A percentile compares a stretch with the other conserved stretches of the same genome.
phyloP scores from a whole-genome alignment of 2,329 filamentous ascomycete species.

The Fusarium chlamydosporum region DNA sequence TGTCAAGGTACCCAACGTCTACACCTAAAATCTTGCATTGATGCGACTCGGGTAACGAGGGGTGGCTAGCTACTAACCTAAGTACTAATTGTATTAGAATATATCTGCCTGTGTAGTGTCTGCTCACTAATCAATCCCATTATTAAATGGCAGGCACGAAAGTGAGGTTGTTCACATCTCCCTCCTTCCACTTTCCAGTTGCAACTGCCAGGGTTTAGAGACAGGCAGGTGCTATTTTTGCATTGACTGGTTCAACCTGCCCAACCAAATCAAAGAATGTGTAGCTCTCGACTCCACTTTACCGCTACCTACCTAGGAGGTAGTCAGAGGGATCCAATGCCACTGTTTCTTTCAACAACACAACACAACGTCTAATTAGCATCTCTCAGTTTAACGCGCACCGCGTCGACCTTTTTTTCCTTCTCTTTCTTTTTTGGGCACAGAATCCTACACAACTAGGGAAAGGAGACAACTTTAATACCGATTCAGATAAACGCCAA shows the following conservation, averaged over 20 bases:
- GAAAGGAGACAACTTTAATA: constrained; percentile 1
- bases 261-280: constrained; percentile 3
- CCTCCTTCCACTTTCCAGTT: background rate
- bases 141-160: background rate
- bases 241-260: background rate
- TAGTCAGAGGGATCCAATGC: constrained; percentile 1
- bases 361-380: constrained; percentile 11
- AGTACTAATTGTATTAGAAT: too few relatives aligned
- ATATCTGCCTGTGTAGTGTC: background rate
- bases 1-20: background rate
- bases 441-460: constrained; percentile 5
- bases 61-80: too few relatives aligned
- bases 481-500: constrained; percentile 1
- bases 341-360: constrained; percentile 34
- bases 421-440: constrained; percentile 10
- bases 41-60: background rate
- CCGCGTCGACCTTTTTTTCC: constrained; percentile 24
- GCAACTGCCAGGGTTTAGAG: background rate
- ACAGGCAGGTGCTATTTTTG: background rate
- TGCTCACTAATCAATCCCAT: background rate
- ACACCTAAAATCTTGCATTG: background rate
- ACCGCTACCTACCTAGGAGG: background rate
- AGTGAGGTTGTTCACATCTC: background rate
- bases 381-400: constrained; percentile 33
- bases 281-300: constrained; percentile 21